These are phyloP conservation scores for Ceratocystis ficicola DNA, from an alignment of 2,329 filamentous ascomycete genomes.

Conservation along the genomic window DNA sequence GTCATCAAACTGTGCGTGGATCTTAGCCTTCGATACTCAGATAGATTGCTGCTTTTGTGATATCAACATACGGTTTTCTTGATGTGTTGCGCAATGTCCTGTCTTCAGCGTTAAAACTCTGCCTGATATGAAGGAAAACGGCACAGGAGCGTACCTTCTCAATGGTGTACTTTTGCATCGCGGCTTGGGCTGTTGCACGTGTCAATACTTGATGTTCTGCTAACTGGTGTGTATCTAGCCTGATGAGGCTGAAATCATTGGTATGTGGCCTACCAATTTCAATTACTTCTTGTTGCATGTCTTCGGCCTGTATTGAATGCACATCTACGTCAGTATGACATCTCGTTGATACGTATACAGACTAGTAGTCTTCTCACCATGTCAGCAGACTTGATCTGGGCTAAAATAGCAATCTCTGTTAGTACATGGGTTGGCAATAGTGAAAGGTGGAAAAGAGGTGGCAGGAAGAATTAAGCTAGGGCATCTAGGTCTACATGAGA, in stretches of 20 bases:
- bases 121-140: background rate
- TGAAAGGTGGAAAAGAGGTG: too few species aligned
- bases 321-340: slow-evolving; percentile 1
- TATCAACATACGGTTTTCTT: slow-evolving; percentile 63
- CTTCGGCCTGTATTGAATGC: slow-evolving; percentile 56
- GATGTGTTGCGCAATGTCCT: slow-evolving; percentile 94
- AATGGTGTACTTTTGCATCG: slow-evolving; percentile 50
- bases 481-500: too few species aligned
- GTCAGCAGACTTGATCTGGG: slow-evolving; percentile 93
- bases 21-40: background rate
- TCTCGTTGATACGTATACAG: background rate
- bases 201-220: slow-evolving; percentile 1
- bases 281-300: slow-evolving; percentile 92
- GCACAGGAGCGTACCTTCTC: slow-evolving; percentile 40
- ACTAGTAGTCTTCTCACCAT: slow-evolving; percentile 54
- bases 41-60: background rate
- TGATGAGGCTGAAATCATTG: background rate
- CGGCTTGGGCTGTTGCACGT: slow-evolving; percentile 43
- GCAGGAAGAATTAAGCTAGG: too few species aligned
- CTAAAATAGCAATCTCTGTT: slow-evolving; percentile 36
- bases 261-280: slow-evolving; percentile 66
- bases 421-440: background rate
- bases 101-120: slow-evolving; percentile 14
- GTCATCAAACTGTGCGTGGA: slow-evolving; percentile 64
- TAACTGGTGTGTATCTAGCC: background rate